Evolutionary conservation across 345 rosid genomes (phyloP), one percentile per base, ranked within the genome.

Genomic region (Ceriops decandra): DNA sequence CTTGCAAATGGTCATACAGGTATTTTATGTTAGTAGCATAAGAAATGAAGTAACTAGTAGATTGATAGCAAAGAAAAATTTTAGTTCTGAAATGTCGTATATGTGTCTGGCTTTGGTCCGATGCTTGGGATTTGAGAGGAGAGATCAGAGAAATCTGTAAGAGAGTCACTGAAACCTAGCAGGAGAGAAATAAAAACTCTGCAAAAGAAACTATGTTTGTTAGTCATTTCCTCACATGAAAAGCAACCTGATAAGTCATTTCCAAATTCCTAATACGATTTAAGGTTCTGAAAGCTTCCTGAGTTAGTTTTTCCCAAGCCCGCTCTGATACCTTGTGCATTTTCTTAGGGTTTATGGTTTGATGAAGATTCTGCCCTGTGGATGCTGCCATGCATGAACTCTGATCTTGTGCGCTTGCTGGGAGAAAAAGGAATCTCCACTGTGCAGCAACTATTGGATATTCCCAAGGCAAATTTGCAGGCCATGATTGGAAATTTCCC

Each of bases 1-100:
- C 71, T 63, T 93, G 87, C 98, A 93, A 84, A 93, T 93, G 97
- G 87, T 93, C 72, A 91, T 91, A 95, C 98, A 93, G 97, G 98
- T 93, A 86, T 60, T 57, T 61, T 62, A 57, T 67, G 59, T 63
- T 16, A 7, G 33, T 68, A n/a, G 8, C 51, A 28, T 36, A 3
- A 56, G 17, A 24, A 42, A 42, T 42, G 19, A 13, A 42, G 49
- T 42, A 11, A 22, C 17, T 24, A 11, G 13, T 56, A 21, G 59
- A 27, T 21, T 27, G 28, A 56, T 15, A 3, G 16, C 26, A 56
- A 24, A 24, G 28, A 56, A 56, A 56, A 56, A 56, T 24, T 2
- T 4, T 5, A 4, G 17, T 24, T 27, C 16, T 56, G 28, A 4
- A 6, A 56, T 24, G 28, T 21, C 17, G 9, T 56, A 1, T 27